A percentile compares a stretch with the other conserved stretches of the same genome.
Evolutionary conservation across 257 asterid genomes (phyloP).

Genomic region (Orobanche coerulescens): DNA sequence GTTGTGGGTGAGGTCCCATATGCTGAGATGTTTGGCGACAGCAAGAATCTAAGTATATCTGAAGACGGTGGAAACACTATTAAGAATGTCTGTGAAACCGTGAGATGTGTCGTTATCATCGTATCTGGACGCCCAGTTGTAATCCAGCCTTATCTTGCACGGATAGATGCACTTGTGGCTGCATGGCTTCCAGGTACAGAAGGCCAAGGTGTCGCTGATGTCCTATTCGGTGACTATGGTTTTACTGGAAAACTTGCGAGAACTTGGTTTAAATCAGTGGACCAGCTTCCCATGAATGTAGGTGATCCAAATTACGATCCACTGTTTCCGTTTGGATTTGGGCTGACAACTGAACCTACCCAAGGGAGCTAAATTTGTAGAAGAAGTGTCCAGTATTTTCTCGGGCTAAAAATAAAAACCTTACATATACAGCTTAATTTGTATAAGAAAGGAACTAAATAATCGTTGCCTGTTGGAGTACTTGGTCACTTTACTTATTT

Average conservation of each 20-base stretch:
- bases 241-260: slow-evolving; percentile 53
- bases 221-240: slow-evolving; percentile 47
- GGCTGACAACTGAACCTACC: slow-evolving; percentile 30
- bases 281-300: slow-evolving; percentile 57
- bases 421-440: background rate
- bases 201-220: slow-evolving; percentile 56
- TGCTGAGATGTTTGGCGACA: slow-evolving; percentile 42
- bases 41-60: slow-evolving; percentile 32
- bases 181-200: slow-evolving; percentile 67
- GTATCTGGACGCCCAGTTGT: slow-evolving; percentile 44
- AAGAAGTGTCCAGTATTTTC: background rate
- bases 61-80: slow-evolving; percentile 34
- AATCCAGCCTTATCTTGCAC: slow-evolving; percentile 36
- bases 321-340: slow-evolving; percentile 47
- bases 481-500: too few relatives aligned
- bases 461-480: too few relatives aligned
- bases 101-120: slow-evolving; percentile 39
- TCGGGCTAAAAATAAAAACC: too few relatives aligned
- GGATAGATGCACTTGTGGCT: slow-evolving; percentile 48
- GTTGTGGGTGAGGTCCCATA: slow-evolving; percentile 51
- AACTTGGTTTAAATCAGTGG: slow-evolving; percentile 55
- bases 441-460: too few relatives aligned
- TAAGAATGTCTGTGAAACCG: slow-evolving; percentile 29
- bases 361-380: slow-evolving; percentile 9
- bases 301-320: slow-evolving; percentile 62